Evolutionary conservation across 148 eudicot species (phyloP).

Genomic region (Chenopodium formosanum): DNA sequence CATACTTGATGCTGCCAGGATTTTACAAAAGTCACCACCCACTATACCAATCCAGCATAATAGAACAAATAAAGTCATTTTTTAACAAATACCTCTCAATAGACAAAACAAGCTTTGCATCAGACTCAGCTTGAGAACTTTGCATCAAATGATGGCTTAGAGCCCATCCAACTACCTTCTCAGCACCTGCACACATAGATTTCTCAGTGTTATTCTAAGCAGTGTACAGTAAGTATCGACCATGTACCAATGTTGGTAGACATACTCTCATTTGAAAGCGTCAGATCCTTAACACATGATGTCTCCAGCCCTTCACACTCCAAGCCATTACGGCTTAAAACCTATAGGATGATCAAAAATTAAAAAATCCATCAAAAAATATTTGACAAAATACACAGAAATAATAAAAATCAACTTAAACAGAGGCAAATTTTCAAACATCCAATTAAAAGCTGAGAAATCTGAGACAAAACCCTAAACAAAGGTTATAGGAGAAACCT

Average conservation of each 20-base stretch:
- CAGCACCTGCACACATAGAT: constrained; percentile 60
- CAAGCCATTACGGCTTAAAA: constrained; percentile 63
- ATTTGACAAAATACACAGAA: neutral
- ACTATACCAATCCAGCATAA: constrained; percentile 7
- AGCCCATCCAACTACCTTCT: constrained; percentile 94
- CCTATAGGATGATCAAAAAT: constrained; percentile 39
- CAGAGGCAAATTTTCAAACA: neutral
- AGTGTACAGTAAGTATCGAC: neutral
- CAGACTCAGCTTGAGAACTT: constrained; percentile 43
- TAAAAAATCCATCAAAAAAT: constrained; percentile 4
- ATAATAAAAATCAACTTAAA: neutral
- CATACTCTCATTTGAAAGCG: constrained; percentile 77
- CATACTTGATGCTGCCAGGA: constrained; percentile 73
- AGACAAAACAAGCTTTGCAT: constrained; percentile 57
- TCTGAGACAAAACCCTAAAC: neutral
- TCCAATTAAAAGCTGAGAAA: neutral
- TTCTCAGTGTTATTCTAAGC: constrained; percentile 5
- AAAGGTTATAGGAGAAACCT: neutral
- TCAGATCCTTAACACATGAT: constrained; percentile 63
- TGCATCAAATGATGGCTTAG: constrained; percentile 82
- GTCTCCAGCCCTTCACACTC: constrained; percentile 80
- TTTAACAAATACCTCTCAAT: constrained; percentile 56
- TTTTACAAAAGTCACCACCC: constrained; percentile 10
- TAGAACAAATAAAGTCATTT: constrained; percentile 1
- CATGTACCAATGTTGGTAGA: neutral